phyloP scores from a whole-genome alignment of 768 basidiomycete species.

The Hericium rajendrae region DNA sequence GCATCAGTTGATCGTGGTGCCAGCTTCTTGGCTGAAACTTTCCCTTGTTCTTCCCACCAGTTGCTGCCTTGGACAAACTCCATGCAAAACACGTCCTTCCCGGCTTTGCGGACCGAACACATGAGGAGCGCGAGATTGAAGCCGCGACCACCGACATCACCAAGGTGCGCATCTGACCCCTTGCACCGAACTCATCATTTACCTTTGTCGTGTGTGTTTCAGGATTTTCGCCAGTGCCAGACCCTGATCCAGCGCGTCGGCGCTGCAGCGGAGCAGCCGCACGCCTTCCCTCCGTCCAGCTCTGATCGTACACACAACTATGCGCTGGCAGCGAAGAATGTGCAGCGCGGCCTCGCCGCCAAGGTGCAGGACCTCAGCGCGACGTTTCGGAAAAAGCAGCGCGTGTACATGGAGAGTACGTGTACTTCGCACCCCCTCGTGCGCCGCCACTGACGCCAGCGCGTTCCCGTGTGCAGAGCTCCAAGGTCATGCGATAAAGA shows the following conservation, averaged over 20 bases:
- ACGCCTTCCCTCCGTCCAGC: constrained; percentile 55
- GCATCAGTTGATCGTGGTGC: constrained; percentile 10
- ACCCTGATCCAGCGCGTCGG: constrained; percentile 69
- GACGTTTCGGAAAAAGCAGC: constrained; percentile 93
- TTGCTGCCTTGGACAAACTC: constrained; percentile 83
- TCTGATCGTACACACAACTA: constrained; percentile 37
- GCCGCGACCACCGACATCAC: constrained; percentile 80
- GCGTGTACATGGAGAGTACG: constrained; percentile 97
- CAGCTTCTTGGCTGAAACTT: constrained; percentile 12
- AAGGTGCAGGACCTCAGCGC: constrained; percentile 91
- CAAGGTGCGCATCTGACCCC: constrained; percentile 37
- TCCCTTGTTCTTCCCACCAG: constrained; percentile 33
- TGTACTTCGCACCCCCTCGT: constrained; percentile 9
- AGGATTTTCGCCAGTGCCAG: constrained; percentile 34
- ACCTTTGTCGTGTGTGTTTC: constrained; percentile 5
- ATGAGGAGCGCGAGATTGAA: constrained; percentile 93
- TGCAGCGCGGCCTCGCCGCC: constrained; percentile 91
- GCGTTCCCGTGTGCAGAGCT: constrained; percentile 44
- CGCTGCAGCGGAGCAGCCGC: constrained; percentile 29
- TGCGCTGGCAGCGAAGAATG: constrained; percentile 75
- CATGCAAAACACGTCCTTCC: constrained; percentile 95
- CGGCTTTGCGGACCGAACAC: constrained; percentile 89
- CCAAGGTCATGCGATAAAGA: constrained; percentile 96
- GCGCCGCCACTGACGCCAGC: too few species aligned
- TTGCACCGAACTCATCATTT: constrained; percentile 6